Conservation (phyloP, 75 land plant genomes). For the Pinus taeda region DNA sequence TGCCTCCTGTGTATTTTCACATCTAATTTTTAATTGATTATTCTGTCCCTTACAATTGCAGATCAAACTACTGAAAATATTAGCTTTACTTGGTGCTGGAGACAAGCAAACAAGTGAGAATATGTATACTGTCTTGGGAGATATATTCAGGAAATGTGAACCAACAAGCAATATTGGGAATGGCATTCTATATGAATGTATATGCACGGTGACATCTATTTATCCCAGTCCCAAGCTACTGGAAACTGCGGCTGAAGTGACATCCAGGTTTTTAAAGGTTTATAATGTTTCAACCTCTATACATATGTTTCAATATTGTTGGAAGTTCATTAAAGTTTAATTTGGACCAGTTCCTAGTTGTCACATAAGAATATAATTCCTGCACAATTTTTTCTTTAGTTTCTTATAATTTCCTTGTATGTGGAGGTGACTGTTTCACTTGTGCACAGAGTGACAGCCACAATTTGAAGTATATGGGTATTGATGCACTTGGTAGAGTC, state of each 20-base stretch:
- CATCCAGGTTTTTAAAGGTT: slow-evolving; percentile 92
- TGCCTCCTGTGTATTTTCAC: background rate
- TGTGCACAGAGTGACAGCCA: slow-evolving; percentile 86
- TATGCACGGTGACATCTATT: slow-evolving; percentile 85
- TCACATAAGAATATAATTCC: background rate
- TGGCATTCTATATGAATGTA: slow-evolving; percentile 91
- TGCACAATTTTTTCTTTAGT: background rate
- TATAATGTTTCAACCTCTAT: slow-evolving; percentile 2
- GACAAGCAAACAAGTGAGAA: slow-evolving; percentile 86
- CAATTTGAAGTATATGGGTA: slow-evolving; percentile 93
- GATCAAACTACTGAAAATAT: slow-evolving; percentile 83
- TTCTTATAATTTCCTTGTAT: too few species aligned
- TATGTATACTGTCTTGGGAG: slow-evolving; percentile 87
- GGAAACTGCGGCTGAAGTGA: slow-evolving; percentile 75
- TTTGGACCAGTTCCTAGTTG: background rate
- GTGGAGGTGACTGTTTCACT: background rate
- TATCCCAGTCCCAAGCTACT: slow-evolving; percentile 76
- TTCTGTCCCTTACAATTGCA: slow-evolving; percentile 30
- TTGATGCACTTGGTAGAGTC: slow-evolving; percentile 89
- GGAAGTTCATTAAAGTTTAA: background rate
- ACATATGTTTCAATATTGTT: background rate
- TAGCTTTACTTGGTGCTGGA: slow-evolving; percentile 86
- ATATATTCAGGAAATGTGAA: slow-evolving; percentile 79
- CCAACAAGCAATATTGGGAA: slow-evolving; percentile 82
- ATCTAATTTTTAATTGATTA: background rate